phyloP scores from a whole-genome alignment of 176 grass and related monocot species.

The Paspalum vaginatum region DNA sequence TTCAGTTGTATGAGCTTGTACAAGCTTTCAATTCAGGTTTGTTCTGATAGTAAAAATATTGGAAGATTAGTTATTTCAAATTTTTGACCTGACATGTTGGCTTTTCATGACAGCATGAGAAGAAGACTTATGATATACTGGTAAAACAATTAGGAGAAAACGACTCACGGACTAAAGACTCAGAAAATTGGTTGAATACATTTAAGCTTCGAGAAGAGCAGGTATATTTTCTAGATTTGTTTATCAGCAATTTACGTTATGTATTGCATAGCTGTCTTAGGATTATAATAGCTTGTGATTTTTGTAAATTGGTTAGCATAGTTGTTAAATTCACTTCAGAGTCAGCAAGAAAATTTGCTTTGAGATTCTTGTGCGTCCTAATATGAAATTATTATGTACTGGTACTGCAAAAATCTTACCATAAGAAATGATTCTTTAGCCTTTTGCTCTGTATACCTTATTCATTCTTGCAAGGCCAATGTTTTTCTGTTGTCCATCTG shows the following conservation, averaged over 20 bases:
- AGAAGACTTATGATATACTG: constrained; percentile 87
- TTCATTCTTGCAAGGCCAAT: background rate
- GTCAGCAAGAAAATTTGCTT: background rate
- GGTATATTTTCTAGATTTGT: constrained; percentile 48
- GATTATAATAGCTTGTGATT: background rate
- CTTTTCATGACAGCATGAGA: constrained; percentile 82
- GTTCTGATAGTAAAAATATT: constrained; percentile 3
- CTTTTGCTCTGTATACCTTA: background rate
- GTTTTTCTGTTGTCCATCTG: constrained; percentile 8
- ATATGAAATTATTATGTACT: background rate
- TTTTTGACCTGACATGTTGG: background rate
- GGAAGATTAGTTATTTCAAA: constrained; percentile 6
- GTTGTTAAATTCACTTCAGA: background rate
- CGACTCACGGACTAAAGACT: constrained; percentile 87
- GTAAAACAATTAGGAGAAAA: constrained; percentile 79
- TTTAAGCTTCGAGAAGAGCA: constrained; percentile 79
- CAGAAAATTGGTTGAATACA: constrained; percentile 92
- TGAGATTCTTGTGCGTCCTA: background rate
- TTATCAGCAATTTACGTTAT: background rate
- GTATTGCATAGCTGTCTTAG: background rate
- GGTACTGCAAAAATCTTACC: background rate
- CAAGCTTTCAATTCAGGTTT: constrained; percentile 96
- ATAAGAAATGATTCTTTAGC: background rate
- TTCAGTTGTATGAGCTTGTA: constrained; percentile 89
- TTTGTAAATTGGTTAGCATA: background rate